A percentile compares a stretch with the other conserved stretches of the same genome.
These are phyloP conservation scores for Lactifluus volemus DNA, from an alignment of 768 basidiomycete genomes.

Conservation along the genomic window DNA sequence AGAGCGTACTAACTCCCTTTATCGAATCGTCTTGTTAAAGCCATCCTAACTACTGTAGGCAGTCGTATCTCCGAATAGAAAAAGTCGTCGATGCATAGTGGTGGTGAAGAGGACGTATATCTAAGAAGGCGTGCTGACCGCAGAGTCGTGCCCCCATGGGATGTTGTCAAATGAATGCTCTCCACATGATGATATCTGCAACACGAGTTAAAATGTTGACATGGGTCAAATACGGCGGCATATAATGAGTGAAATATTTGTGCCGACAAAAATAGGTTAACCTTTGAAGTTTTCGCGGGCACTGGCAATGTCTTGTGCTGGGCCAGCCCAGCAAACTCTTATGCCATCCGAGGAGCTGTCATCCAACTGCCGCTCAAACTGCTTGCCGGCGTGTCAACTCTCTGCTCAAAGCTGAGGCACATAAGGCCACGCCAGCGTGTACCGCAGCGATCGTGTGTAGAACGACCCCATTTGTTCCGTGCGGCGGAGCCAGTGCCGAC, in stretches of 20 bases:
- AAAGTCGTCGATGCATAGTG: too few species aligned
- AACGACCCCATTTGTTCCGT: slow-evolving; percentile 30
- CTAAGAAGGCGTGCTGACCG: too few species aligned
- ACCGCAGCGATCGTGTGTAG: slow-evolving; percentile 49
- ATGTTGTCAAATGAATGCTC: slow-evolving; percentile 55
- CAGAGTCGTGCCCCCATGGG: slow-evolving; percentile 22
- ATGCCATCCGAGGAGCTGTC: slow-evolving; percentile 61
- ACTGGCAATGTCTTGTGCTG: too few species aligned
- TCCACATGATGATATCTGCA: slow-evolving; percentile 68
- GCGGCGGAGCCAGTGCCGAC: too few species aligned
- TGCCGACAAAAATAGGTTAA: slow-evolving; percentile 61
- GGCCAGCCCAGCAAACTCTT: slow-evolving; percentile 51
- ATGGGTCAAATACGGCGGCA: background rate
- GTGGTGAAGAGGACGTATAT: too few species aligned
- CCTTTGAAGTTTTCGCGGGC: slow-evolving; percentile 22
- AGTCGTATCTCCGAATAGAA: too few species aligned
- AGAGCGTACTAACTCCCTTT: too few species aligned
- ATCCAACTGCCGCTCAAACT: slow-evolving; percentile 67
- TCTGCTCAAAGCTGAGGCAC: background rate
- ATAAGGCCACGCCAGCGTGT: slow-evolving; percentile 48
- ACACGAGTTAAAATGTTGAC: background rate
- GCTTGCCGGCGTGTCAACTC: background rate
- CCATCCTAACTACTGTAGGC: too few species aligned
- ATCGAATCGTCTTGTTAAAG: too few species aligned
- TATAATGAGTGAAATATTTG: slow-evolving; percentile 27